These are phyloP conservation scores for Effrenium voratum DNA, from an alignment of 73 alveolate genomes.

Conservation along the genomic window DNA sequence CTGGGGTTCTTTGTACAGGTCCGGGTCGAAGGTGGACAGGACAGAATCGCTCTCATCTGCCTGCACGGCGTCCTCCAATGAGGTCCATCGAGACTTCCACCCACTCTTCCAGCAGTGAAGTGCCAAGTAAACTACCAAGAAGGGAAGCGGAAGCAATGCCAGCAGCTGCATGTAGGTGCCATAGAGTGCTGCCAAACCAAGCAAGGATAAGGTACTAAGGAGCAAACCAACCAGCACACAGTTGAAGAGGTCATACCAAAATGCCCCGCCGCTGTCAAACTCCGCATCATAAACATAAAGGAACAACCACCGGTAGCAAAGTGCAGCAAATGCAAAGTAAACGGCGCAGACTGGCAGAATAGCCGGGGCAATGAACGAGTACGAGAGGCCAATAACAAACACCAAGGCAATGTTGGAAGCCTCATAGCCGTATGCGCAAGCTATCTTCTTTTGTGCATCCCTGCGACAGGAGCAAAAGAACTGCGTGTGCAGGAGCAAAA, in stretches of 20 bases:
- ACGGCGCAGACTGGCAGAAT: slow-evolving; percentile 71
- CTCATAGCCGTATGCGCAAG: slow-evolving; percentile 58
- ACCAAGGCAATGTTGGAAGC: slow-evolving; percentile 76
- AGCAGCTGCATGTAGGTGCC: slow-evolving; percentile 53
- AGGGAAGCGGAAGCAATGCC: slow-evolving; percentile 19
- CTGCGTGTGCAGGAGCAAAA: slow-evolving; percentile 54
- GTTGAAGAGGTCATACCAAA: slow-evolving; percentile 90
- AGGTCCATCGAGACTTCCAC: slow-evolving; percentile 55
- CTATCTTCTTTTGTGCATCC: slow-evolving; percentile 1
- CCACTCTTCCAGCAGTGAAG: slow-evolving; percentile 64
- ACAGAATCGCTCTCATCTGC: slow-evolving; percentile 51
- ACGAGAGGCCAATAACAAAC: slow-evolving; percentile 72
- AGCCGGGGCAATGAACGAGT: slow-evolving; percentile 86
- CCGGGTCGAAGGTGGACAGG: slow-evolving; percentile 26
- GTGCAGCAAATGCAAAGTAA: slow-evolving; percentile 49
- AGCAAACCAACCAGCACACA: slow-evolving; percentile 33
- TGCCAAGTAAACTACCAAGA: slow-evolving; percentile 54
- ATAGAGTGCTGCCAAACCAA: slow-evolving; percentile 43
- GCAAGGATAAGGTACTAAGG: slow-evolving; percentile 45
- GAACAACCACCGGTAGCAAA: slow-evolving; percentile 77
- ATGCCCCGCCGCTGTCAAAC: slow-evolving; percentile 70
- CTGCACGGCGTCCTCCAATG: slow-evolving; percentile 43
- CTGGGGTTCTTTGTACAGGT: not conserved
- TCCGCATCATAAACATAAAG: slow-evolving; percentile 52
- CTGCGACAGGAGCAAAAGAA: not conserved